Evolutionary conservation across 805 yeast species (phyloP), one percentile per base, ranked within the genome.

Genomic region (Candida alai): DNA sequence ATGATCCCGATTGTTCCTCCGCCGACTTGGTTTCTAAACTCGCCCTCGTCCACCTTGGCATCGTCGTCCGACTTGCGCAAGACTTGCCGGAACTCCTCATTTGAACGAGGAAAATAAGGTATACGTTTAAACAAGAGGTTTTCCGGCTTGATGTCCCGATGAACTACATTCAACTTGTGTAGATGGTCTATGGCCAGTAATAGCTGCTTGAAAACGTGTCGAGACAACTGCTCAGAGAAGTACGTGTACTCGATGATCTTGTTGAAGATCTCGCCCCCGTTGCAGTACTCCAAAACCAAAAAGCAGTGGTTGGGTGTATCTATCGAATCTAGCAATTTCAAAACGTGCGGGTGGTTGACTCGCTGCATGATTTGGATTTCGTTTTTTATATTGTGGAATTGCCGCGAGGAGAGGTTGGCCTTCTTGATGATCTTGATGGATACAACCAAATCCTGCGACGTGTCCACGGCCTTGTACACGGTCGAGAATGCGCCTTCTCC

Each of bases 401-500:
- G 81, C 30, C 72, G 72, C 16, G 51, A 38, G 33, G 68, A 62
- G 68, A 81, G 63, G 34, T 70, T 68, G 28, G 60, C 58, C 52
- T 86, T 86, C 45, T 75, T 70, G 28, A 87, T 84, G 39, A 84
- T 74, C 50, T 86, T 86, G 48, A 86, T 74, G 9, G 96, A 96
- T 11, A 85, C 80, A 5, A 66, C 52, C 8, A 45, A 44, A 3
- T 59, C 43, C 13, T 38, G 23, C 2, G 14, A 12, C 5, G 26
- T 12, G 46, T 80, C 80, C 11, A 64, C 52, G 0, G 94, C 95
- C 51, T 74, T 78, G 62, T 78, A 85, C 4, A 90, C 97, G 9
- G 75, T 71, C 3, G 95, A 85, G 54, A 90, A 89, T 0, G 97
- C 97, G 6, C 97, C 97, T 51, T 83, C 89, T 1, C 93, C 90